phyloP scores from a whole-genome alignment of 192 early-diverging fungal species.

The Mortierella claussenii region DNA sequence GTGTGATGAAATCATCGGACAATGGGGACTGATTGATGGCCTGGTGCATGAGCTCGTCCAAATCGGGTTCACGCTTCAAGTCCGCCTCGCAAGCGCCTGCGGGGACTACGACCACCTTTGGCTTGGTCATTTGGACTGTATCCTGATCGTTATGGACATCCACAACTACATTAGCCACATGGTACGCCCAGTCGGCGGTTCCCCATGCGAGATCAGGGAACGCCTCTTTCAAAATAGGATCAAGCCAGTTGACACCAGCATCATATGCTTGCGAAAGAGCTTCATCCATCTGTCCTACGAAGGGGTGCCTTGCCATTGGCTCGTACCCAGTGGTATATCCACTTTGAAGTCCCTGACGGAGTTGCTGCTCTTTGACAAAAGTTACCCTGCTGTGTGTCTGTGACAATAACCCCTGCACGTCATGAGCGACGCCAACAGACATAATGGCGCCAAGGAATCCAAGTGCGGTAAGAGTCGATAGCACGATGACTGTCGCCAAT shows the following conservation, averaged over 20 bases:
- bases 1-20: background rate
- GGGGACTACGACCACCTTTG: background rate
- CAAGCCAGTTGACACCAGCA: slow-evolving; percentile 33
- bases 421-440: slow-evolving; percentile 41
- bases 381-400: slow-evolving; percentile 44
- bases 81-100: slow-evolving; percentile 3
- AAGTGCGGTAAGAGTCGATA: slow-evolving; percentile 17
- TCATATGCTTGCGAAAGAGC: slow-evolving; percentile 28
- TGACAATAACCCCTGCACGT: slow-evolving; percentile 30
- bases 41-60: slow-evolving; percentile 5
- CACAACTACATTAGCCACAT: slow-evolving; percentile 31
- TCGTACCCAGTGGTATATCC: background rate
- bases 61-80: background rate
- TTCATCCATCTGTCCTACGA: slow-evolving; percentile 14
- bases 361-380: slow-evolving; percentile 3
- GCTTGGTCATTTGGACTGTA: background rate
- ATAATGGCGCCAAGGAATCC: slow-evolving; percentile 14
- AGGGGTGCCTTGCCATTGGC: background rate
- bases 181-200: slow-evolving; percentile 31
- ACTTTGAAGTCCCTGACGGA: background rate
- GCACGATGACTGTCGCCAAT: slow-evolving; percentile 28
- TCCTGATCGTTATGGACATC: slow-evolving; percentile 7
- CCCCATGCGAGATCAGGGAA: slow-evolving; percentile 42
- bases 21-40: slow-evolving; percentile 3
- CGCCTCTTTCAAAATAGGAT: slow-evolving; percentile 44